Conservation (phyloP, 495 filamentous ascomycete genomes). For the Glarea lozoyensis region DNA sequence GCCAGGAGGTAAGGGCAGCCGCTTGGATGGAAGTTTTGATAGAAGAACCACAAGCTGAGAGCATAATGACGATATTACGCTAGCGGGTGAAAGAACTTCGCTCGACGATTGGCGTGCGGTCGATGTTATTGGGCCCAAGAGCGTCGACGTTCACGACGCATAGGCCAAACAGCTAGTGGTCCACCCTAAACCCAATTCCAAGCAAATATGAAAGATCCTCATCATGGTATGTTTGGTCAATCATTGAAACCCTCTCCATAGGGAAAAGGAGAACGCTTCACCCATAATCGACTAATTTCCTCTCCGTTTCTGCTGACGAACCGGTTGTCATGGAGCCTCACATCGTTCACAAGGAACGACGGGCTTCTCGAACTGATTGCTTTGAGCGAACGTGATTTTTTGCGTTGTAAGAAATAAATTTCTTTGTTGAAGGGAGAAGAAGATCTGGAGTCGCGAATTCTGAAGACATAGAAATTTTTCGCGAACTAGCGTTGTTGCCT, state of each 20-base stretch:
- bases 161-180: too few species aligned
- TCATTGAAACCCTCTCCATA: constrained; percentile 60
- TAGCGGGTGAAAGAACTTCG: too few species aligned
- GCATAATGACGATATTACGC: too few species aligned
- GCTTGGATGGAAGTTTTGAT: too few species aligned
- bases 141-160: too few species aligned
- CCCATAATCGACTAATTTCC: constrained; percentile 52
- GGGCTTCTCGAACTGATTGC: constrained; percentile 47
- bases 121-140: too few species aligned
- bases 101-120: too few species aligned
- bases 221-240: constrained; percentile 54
- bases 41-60: too few species aligned
- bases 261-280: constrained; percentile 45
- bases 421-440: constrained; percentile 2
- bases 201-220: too few species aligned
- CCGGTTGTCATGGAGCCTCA: constrained; percentile 49
- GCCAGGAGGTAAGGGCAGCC: too few species aligned
- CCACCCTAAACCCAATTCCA: too few species aligned
- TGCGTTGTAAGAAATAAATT: constrained; percentile 37
- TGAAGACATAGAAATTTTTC: constrained; percentile 1
- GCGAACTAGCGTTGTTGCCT: neutral
- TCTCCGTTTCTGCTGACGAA: constrained; percentile 61
- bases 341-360: constrained; percentile 20
- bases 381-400: constrained; percentile 56
- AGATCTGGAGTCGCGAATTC: neutral